Base-by-base conservation (phyloP, 1,139 yeast genomes). In the Blastobotrys niveus region DNA sequence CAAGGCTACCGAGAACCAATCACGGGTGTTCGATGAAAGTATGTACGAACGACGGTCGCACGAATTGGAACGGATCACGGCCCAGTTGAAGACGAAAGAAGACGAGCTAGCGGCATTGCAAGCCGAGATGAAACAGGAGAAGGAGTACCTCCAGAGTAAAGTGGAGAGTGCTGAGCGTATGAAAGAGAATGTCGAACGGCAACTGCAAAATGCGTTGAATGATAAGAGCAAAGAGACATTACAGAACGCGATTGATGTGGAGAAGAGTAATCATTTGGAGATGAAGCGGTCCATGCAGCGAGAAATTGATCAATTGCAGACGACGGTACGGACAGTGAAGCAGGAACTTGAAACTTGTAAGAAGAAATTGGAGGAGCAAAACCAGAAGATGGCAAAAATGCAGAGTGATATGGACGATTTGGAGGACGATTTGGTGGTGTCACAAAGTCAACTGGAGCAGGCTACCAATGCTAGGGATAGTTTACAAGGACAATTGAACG, bases 251-350 rank as follows among this genome's bases (percentile, higher is more conserved):
- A 40, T 51, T 19, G 47, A 48, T 15, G 46, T 48, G 9, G 58
- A 54, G 34, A 51, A 50, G 42, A 43, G 44, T 19, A 53, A 48
- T 34, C 54, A 48, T 27, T 42, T 39, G 31, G 49, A 49, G 29
- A 46, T 37, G 42, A 47, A 47, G 40, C 43, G 45, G 34, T 40
- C 51, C 7, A 49, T 59, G 35, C 50, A 55, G 30, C 38, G 44
- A 10, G 58, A 54, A 40, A 48, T 57, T 20, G 45, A 46, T 19
- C 49, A 49, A 9, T 43, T 52, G 31, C 51, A 64, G 14, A 43
- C 26, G 9, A 44, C 38, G 1, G 19, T 43, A 20, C 32, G 34
- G 30, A 31, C 24, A 3, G 34, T 43, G 17, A 29, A 35, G 9
- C 40, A 48, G 18, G 46, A 51, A 19, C 5, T 38, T 17, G 45